Evolutionary conservation across 2,329 filamentous ascomycete species (phyloP).

Genomic region (Didymella lethalis): DNA sequence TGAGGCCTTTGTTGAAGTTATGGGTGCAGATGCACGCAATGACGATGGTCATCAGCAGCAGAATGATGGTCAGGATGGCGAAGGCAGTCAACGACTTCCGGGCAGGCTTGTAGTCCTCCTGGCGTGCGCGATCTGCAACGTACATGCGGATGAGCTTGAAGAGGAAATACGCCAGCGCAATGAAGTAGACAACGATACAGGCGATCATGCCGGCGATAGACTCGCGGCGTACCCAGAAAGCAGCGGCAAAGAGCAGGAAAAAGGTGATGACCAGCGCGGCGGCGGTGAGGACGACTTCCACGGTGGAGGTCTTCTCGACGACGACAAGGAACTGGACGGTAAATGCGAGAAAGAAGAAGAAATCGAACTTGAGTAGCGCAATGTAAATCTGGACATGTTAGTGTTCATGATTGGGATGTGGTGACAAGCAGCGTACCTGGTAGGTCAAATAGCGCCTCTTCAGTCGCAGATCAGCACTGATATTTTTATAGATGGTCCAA

Average conservation of each 20-base stretch:
- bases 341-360: conserved; percentile 99
- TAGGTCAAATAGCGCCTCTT: conserved; percentile 96
- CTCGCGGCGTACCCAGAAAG: conserved; percentile 84
- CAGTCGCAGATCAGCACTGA: conserved; percentile 95
- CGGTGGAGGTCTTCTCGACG: conserved; percentile 70
- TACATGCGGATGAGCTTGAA: conserved; percentile 99
- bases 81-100: conserved; percentile 89
- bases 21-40: conserved; percentile 86
- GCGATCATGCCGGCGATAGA: conserved; percentile 77
- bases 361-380: conserved; percentile 96
- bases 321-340: conserved; percentile 98
- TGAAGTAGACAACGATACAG: conserved; percentile 86
- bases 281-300: conserved; percentile 86
- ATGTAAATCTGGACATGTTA: conserved; percentile 81
- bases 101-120: conserved; percentile 74
- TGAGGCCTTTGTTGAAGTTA: conserved; percentile 91
- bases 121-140: conserved; percentile 59
- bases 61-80: conserved; percentile 86
- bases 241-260: conserved; percentile 82
- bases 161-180: conserved; percentile 90
- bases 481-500: conserved; percentile 99
- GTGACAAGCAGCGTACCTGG: conserved; percentile 67
- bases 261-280: conserved; percentile 93
- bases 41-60: conserved; percentile 87
- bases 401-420: background rate